These are phyloP conservation scores for Leptographium wingfieldii DNA, from an alignment of 2,329 filamentous ascomycete species.

Conservation along the genomic window DNA sequence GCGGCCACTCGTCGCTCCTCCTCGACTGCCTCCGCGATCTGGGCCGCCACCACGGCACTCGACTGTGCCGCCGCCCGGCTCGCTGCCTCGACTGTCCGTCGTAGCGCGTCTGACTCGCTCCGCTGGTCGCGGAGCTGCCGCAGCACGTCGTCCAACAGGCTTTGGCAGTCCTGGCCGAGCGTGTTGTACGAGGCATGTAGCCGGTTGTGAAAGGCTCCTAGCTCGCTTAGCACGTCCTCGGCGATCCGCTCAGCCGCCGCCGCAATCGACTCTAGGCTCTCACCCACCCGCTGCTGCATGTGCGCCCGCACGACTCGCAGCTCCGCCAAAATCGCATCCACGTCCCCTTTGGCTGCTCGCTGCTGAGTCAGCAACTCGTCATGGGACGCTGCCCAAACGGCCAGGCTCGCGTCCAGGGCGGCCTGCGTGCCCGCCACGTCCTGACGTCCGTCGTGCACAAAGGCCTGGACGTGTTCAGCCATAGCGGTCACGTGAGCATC, in stretches of 20 bases:
- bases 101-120: conserved; percentile 59
- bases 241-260: conserved; percentile 79
- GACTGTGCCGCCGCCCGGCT: conserved; percentile 55
- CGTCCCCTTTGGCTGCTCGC: conserved; percentile 60
- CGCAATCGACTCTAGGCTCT: conserved; percentile 73
- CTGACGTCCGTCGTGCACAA: conserved; percentile 62
- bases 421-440: conserved; percentile 58
- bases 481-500: conserved; percentile 55
- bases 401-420: conserved; percentile 57
- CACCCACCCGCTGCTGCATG: conserved; percentile 74
- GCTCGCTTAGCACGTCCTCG: conserved; percentile 74
- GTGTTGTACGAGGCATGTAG: conserved; percentile 74
- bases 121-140: conserved; percentile 65
- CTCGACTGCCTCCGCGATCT: conserved; percentile 56
- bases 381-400: conserved; percentile 55
- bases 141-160: conserved; percentile 69
- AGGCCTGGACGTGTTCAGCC: conserved; percentile 59
- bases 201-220: conserved; percentile 68
- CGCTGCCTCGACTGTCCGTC: conserved; percentile 58
- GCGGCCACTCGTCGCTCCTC: conserved; percentile 65
- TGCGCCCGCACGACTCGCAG: conserved; percentile 82
- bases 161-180: conserved; percentile 76
- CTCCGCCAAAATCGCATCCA: conserved; percentile 85
- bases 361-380: conserved; percentile 56
- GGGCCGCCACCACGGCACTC: conserved; percentile 51